Evolutionary conservation across 441 rosid species (phyloP).

Genomic region (Brassica balearica): DNA sequence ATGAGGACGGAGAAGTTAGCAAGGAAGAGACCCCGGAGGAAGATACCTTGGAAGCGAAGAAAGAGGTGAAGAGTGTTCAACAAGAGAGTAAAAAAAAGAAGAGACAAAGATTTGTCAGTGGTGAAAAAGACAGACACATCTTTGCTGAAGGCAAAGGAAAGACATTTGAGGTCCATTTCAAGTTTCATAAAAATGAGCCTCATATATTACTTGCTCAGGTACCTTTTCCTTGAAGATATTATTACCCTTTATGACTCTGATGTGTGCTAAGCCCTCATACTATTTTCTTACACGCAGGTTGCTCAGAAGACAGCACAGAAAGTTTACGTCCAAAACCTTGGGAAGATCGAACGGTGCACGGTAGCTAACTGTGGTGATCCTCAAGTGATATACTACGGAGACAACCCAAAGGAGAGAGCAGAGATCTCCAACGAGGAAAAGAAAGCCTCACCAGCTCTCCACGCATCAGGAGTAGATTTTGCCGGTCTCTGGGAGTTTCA

Average conservation of each 20-base stretch:
- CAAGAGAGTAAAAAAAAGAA: conserved; percentile 47
- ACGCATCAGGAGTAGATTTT: conserved; percentile 81
- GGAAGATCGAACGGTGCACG: conserved; percentile 69
- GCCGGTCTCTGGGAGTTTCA: conserved; percentile 70
- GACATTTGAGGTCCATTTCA: conserved; percentile 82
- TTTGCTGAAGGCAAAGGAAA: conserved; percentile 53
- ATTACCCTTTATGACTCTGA: conserved; percentile 11
- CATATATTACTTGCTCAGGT: conserved; percentile 93
- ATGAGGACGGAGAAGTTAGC: conserved; percentile 48
- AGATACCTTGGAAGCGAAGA: conserved; percentile 13
- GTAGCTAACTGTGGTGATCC: conserved; percentile 60
- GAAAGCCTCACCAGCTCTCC: conserved; percentile 70
- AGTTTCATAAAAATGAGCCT: conserved; percentile 67
- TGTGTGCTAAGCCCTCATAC: conserved; percentile 18
- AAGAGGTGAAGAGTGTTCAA: conserved; percentile 43
- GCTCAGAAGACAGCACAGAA: conserved; percentile 85
- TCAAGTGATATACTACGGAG: conserved; percentile 86
- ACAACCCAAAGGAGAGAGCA: conserved; percentile 70
- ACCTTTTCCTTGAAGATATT: conserved; percentile 29
- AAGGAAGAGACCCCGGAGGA: conserved; percentile 45
- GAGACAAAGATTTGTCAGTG: conserved; percentile 35
- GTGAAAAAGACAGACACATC: conserved; percentile 62
- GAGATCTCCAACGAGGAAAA: conserved; percentile 61
- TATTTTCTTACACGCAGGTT: conserved; percentile 52
- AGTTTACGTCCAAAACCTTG: conserved; percentile 87